phyloP scores from a whole-genome alignment of 176 grass and related monocot species.

The Aegilops tauschii region DNA sequence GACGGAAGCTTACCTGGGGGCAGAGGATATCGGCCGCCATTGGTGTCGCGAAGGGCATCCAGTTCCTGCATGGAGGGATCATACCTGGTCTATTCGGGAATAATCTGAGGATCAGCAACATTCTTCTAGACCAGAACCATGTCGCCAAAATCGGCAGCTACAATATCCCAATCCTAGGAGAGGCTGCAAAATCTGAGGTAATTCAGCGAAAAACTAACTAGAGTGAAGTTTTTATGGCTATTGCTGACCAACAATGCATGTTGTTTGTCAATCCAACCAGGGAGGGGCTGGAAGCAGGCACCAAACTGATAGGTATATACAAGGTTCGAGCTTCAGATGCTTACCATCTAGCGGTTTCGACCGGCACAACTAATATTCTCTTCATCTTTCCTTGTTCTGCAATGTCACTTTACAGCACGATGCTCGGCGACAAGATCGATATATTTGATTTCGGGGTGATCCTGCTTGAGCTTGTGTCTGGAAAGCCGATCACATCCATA shows the following conservation, averaged over 20 bases:
- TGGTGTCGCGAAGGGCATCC: slow-evolving; percentile 75
- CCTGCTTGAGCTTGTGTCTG: slow-evolving; percentile 81
- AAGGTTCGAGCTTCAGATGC: neutral
- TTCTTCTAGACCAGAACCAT: slow-evolving; percentile 88
- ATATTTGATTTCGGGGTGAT: slow-evolving; percentile 86
- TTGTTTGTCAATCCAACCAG: slow-evolving; percentile 15
- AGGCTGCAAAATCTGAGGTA: slow-evolving; percentile 62
- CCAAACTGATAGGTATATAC: slow-evolving; percentile 52
- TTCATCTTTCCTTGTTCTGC: neutral
- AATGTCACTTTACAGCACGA: slow-evolving; percentile 37
- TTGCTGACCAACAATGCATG: slow-evolving; percentile 16
- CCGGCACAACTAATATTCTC: neutral
- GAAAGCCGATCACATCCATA: slow-evolving; percentile 72
- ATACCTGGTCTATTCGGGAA: slow-evolving; percentile 78
- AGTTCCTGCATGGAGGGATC: slow-evolving; percentile 93
- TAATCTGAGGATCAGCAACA: slow-evolving; percentile 73
- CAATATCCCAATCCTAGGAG: slow-evolving; percentile 71
- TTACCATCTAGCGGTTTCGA: neutral
- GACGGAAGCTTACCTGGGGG: slow-evolving; percentile 68
- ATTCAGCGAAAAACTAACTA: neutral
- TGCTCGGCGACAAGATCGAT: slow-evolving; percentile 60
- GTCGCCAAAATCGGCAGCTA: slow-evolving; percentile 93
- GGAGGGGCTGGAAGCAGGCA: slow-evolving; percentile 42
- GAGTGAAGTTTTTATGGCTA: neutral
- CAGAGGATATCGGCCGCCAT: slow-evolving; percentile 85